Evolutionary conservation across 495 filamentous ascomycete genomes (phyloP).

Genomic region (Clavariopsis aquatica): DNA sequence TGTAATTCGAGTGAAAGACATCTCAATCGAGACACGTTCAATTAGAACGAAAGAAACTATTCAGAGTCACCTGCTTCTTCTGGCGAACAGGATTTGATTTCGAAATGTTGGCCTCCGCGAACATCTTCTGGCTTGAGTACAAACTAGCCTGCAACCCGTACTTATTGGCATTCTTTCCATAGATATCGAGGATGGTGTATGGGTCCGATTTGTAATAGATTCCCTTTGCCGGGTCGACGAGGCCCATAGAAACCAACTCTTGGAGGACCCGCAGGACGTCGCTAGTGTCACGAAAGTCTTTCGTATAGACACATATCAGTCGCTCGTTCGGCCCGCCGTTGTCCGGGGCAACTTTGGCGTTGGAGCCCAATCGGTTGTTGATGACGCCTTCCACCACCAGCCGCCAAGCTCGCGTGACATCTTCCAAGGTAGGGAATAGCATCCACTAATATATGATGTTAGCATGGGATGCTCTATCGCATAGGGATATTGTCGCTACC

Average conservation of each 20-base stretch:
- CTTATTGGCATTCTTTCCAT: conserved; percentile 56
- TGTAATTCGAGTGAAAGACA: background rate
- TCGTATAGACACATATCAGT: conserved; percentile 76
- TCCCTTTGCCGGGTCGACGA: conserved; percentile 52
- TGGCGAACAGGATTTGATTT: conserved; percentile 2
- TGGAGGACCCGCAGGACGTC: conserved; percentile 69
- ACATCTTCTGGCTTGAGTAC: conserved; percentile 51
- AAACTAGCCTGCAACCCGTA: conserved; percentile 67
- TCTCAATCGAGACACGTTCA: conserved; percentile 4
- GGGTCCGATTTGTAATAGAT: conserved; percentile 85
- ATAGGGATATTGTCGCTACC: conserved; percentile 37
- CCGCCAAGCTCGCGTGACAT: conserved; percentile 66
- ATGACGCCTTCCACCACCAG: conserved; percentile 63
- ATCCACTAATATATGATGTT: conserved; percentile 62
- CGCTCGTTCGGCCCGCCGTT: conserved; percentile 41
- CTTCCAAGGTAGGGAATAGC: conserved; percentile 62
- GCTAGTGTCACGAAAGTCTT: conserved; percentile 65
- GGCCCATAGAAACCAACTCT: conserved; percentile 59
- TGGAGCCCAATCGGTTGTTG: conserved; percentile 64
- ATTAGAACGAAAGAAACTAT: background rate
- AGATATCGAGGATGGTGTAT: conserved; percentile 70
- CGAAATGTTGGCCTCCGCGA: conserved; percentile 22
- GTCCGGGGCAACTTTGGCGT: conserved; percentile 69
- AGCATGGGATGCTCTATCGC: background rate
- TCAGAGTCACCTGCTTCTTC: conserved; percentile 23